Percentiles rank a stretch among this genome's conserved stretches.
These are phyloP conservation scores for Fusarium lyarnte DNA, from an alignment of 2,329 filamentous ascomycete species.

Conservation along the genomic window DNA sequence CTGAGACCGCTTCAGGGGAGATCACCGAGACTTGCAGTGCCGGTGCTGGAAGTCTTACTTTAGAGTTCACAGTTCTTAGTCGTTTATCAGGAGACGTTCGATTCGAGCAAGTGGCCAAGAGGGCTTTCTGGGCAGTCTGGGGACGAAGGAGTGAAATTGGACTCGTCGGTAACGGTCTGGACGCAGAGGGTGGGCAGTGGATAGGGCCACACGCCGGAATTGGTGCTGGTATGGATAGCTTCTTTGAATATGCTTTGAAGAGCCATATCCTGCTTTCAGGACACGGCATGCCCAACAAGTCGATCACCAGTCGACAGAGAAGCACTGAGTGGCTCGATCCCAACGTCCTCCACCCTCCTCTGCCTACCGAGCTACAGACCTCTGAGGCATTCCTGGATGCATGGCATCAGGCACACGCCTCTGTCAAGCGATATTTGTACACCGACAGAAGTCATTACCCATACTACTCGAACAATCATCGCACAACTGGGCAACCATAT, in stretches of 20 bases:
- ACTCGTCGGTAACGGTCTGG: constrained; percentile 89
- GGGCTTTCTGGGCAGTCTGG: constrained; percentile 99
- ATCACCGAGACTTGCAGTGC: constrained; percentile 97
- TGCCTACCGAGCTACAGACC: constrained; percentile 73
- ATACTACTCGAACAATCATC: constrained; percentile 91
- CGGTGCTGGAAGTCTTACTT: constrained; percentile 91
- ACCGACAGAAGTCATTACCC: constrained; percentile 80
- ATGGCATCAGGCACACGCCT: constrained; percentile 86
- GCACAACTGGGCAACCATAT: constrained; percentile 85
- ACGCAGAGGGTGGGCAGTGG: constrained; percentile 91
- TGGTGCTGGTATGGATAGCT: constrained; percentile 95
- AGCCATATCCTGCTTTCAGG: constrained; percentile 90
- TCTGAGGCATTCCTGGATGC: constrained; percentile 81
- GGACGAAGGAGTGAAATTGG: constrained; percentile 83
- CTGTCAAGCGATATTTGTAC: constrained; percentile 92
- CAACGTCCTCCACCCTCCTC: constrained; percentile 67
- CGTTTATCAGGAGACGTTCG: constrained; percentile 84
- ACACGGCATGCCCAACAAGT: constrained; percentile 65
- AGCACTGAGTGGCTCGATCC: constrained; percentile 66
- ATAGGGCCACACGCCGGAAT: constrained; percentile 90
- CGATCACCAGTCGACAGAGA: constrained; percentile 53
- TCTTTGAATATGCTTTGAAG: constrained; percentile 98
- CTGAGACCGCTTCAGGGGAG: constrained; percentile 62
- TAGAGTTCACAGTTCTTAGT: constrained; percentile 93
- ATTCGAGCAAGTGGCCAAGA: constrained; percentile 91